These are phyloP conservation scores for Mycena leptocephala DNA, from an alignment of 768 basidiomycete species.

Conservation along the genomic window DNA sequence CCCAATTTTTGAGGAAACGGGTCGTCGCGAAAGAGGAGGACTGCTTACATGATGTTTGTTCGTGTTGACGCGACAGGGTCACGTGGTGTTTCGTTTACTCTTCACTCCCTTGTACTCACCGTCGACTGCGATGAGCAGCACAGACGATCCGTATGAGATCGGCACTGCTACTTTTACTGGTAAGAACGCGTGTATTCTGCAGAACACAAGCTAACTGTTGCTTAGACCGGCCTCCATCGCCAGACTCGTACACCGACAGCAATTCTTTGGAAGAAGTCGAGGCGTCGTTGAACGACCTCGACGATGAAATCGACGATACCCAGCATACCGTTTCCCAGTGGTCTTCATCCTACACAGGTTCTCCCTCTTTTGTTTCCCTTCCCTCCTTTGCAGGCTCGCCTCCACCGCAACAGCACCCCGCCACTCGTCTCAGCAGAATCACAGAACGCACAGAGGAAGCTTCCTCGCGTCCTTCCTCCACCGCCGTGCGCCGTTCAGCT, in stretches of 20 bases:
- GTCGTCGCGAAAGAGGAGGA: too few species aligned
- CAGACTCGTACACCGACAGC: conserved; percentile 63
- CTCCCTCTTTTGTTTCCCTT: conserved; percentile 63
- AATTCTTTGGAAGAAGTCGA: conserved; percentile 84
- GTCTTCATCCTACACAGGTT: conserved; percentile 68
- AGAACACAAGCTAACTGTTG: not conserved
- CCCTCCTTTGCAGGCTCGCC: conserved; percentile 56
- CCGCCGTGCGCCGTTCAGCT: conserved; percentile 41
- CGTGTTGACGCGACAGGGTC: conserved; percentile 15
- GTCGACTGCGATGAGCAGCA: conserved; percentile 37
- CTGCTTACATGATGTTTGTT: too few species aligned
- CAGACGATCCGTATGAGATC: conserved; percentile 54
- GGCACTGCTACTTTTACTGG: conserved; percentile 63
- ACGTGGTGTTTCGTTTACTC: conserved; percentile 34
- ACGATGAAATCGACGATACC: conserved; percentile 76
- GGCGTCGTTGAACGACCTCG: conserved; percentile 75
- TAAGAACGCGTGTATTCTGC: not conserved
- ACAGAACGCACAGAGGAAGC: conserved; percentile 86
- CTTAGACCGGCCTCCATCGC: conserved; percentile 19
- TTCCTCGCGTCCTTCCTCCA: conserved; percentile 74
- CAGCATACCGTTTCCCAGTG: conserved; percentile 79
- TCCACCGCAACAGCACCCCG: conserved; percentile 52
- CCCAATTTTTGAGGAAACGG: too few species aligned
- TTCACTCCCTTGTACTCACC: not conserved
- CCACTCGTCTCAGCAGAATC: conserved; percentile 79